Conservation (phyloP, 202 grass and related monocot genomes). For the Eragrostis tef region DNA sequence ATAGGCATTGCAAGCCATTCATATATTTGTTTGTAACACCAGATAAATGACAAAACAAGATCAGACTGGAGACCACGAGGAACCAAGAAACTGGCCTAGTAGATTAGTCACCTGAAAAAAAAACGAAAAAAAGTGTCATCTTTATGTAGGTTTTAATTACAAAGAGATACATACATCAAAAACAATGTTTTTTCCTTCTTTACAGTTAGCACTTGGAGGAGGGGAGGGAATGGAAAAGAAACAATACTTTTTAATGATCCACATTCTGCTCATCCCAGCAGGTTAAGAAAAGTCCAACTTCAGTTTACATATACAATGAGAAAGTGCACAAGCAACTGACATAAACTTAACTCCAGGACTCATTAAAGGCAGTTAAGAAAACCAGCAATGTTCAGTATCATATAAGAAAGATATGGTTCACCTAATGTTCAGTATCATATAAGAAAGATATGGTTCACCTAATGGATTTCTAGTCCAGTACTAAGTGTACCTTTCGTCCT, state of each 20-base stretch:
- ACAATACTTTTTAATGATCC: slow-evolving; percentile 18
- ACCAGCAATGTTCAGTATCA: slow-evolving; percentile 13
- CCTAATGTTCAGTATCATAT: neutral
- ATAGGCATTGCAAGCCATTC: neutral
- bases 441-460: slow-evolving; percentile 6
- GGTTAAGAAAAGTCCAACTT: neutral
- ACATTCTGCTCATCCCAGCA: slow-evolving; percentile 7
- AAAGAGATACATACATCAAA: neutral
- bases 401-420: slow-evolving; percentile 8
- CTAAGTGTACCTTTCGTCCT: slow-evolving; percentile 67
- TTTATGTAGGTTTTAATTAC: slow-evolving; percentile 17
- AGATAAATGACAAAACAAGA: slow-evolving; percentile 28
- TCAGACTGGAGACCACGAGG: slow-evolving; percentile 71
- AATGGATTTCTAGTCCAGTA: slow-evolving; percentile 19
- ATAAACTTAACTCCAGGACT: neutral
- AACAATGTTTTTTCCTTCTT: slow-evolving; percentile 15
- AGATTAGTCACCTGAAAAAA: slow-evolving; percentile 77
- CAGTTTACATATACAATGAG: slow-evolving; percentile 30
- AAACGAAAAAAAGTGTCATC: slow-evolving; percentile 28
- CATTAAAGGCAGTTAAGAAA: slow-evolving; percentile 35
- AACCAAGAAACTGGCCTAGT: slow-evolving; percentile 68
- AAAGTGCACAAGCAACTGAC: slow-evolving; percentile 16
- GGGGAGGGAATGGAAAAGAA: slow-evolving; percentile 1
- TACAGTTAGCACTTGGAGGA: slow-evolving; percentile 1
- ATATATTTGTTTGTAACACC: slow-evolving; percentile 13